Evolutionary conservation across 176 grass and related monocot genomes (phyloP).

Genomic region (bread wheat (Triticum aestivum)): IWGSC_CS_RefSeq_v2.1 NC_057801.1:191063456-191063955

Average conservation of each 20-base stretch:
- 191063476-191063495: slow-evolving; percentile 43
- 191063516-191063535: slow-evolving; percentile 8
- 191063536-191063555: background rate
- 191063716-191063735: slow-evolving; percentile 91
- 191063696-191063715: slow-evolving; percentile 91
- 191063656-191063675: slow-evolving; percentile 14
- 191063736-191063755: slow-evolving; percentile 92
- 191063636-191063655: background rate
- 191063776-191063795: slow-evolving; percentile 30
- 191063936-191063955: slow-evolving; percentile 76
- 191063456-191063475: slow-evolving; percentile 50
- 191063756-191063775: slow-evolving; percentile 93
- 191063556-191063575: background rate
- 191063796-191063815: slow-evolving; percentile 25
- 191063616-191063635: background rate
- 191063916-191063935: slow-evolving; percentile 54
- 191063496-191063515: slow-evolving; percentile 53
- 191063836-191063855: slow-evolving; percentile 9
- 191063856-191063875: slow-evolving; percentile 1
- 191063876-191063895: slow-evolving; percentile 62
- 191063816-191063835: background rate
- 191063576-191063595: background rate
- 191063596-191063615: background rate
- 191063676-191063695: slow-evolving; percentile 59
- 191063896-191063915: slow-evolving; percentile 46